Evolutionary conservation across 805 yeast genomes (phyloP).

Genomic region (Ogataea trehaloabstinens): DNA sequence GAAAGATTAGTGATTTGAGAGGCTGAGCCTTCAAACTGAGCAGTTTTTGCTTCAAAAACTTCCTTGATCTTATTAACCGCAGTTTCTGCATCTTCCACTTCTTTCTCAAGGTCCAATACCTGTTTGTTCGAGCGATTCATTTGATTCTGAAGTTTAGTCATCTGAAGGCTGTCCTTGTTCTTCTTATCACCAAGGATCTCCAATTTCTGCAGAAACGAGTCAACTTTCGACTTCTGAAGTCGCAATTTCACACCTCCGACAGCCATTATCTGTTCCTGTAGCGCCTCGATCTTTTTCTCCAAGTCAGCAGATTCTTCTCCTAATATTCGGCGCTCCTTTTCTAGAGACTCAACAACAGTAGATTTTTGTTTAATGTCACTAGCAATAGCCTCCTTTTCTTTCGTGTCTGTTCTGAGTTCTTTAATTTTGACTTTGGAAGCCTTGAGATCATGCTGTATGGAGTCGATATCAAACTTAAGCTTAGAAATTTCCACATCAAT

Average conservation of each 20-base stretch:
- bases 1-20: conserved; percentile 30
- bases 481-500: conserved; percentile 62
- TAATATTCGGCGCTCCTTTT: conserved; percentile 35
- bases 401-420: conserved; percentile 28
- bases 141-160: conserved; percentile 64
- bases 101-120: conserved; percentile 45
- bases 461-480: conserved; percentile 59
- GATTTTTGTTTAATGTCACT: conserved; percentile 26
- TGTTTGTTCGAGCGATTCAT: conserved; percentile 52
- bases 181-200: conserved; percentile 57
- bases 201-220: conserved; percentile 64
- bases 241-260: conserved; percentile 88
- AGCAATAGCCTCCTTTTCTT: conserved; percentile 14
- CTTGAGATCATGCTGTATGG: conserved; percentile 51
- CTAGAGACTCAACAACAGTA: conserved; percentile 28
- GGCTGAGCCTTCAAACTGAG: conserved; percentile 33
- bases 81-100: conserved; percentile 35
- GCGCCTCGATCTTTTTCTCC: conserved; percentile 52
- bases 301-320: conserved; percentile 53
- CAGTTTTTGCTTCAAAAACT: conserved; percentile 25
- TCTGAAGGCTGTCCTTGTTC: conserved; percentile 52
- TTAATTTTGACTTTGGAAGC: conserved; percentile 44
- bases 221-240: conserved; percentile 78
- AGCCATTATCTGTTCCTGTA: conserved; percentile 80
- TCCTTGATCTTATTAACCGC: conserved; percentile 36